Conservation (phyloP, 352 stramenopile genomes). For the Pythium dissimile region DNA sequence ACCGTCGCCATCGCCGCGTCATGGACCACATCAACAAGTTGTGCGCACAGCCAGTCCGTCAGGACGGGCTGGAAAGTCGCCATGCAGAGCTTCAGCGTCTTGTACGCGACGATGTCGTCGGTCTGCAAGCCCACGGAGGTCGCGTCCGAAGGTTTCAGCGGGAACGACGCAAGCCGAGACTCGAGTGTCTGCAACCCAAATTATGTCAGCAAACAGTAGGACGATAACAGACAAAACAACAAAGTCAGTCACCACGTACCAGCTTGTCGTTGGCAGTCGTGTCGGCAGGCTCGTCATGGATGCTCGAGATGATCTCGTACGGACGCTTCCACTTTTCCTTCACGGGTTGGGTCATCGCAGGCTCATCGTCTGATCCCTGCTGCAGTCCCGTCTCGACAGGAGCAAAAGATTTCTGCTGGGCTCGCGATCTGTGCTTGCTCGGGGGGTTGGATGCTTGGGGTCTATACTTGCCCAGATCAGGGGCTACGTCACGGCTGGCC, state of each 20-base stretch:
- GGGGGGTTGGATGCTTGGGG: conserved; percentile 8
- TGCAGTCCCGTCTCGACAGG: too few species aligned
- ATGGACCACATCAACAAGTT: conserved; percentile 23
- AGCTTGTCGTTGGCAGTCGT: conserved; percentile 7
- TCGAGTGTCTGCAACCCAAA: conserved; percentile 18
- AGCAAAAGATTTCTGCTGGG: too few species aligned
- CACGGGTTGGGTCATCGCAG: conserved; percentile 30
- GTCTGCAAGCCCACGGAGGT: conserved; percentile 23
- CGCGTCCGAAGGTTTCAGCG: conserved; percentile 2
- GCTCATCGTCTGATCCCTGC: too few species aligned
- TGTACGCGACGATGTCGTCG: conserved; percentile 63
- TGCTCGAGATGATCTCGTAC: conserved; percentile 70
- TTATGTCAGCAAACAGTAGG: too few species aligned
- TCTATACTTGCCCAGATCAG: conserved; percentile 58
- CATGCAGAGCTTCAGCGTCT: conserved; percentile 70
- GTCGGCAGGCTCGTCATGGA: conserved; percentile 22
- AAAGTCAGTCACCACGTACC: conserved; percentile 5
- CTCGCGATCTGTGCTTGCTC: too few species aligned
- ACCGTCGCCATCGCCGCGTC: conserved; percentile 3
- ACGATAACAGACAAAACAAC: background rate
- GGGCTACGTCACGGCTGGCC: background rate
- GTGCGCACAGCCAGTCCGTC: conserved; percentile 64
- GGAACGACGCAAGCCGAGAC: conserved; percentile 29
- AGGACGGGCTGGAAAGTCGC: conserved; percentile 73
- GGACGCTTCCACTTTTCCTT: conserved; percentile 73